Percentiles rank a stretch among this genome's conserved stretches.
Conservation (phyloP, 306 rosid species). For the Cucurbita ficifolia region DNA sequence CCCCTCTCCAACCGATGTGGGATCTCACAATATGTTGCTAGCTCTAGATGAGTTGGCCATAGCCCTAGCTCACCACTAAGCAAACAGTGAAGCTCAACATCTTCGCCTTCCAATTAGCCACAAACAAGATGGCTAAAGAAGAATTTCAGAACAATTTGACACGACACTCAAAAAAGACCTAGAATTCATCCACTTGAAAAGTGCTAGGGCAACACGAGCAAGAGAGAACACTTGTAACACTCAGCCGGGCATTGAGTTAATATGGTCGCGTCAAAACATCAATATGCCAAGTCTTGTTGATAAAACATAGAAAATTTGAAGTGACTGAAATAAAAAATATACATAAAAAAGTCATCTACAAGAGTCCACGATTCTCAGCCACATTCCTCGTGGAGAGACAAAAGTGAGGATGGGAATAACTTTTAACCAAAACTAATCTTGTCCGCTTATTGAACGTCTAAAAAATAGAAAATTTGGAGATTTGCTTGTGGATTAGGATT, state of each 20-base stretch:
- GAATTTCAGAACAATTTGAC: not conserved
- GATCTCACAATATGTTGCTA: not conserved
- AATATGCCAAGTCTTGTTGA: not conserved
- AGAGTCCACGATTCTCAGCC: not conserved
- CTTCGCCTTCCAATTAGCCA: not conserved
- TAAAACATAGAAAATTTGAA: not conserved
- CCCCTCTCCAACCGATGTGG: too few species aligned
- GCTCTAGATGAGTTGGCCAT: not conserved
- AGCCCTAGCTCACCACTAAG: not conserved
- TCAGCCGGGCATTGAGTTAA: not conserved
- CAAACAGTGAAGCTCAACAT: not conserved
- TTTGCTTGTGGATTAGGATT: too few species aligned
- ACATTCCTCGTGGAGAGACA: not conserved
- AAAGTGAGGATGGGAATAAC: not conserved
- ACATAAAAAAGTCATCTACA: too few species aligned
- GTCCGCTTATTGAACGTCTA: too few species aligned
- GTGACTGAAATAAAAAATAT: not conserved
- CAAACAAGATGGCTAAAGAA: not conserved
- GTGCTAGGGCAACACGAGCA: not conserved
- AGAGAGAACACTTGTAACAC: not conserved
- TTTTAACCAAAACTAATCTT: too few species aligned
- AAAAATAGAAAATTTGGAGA: too few species aligned
- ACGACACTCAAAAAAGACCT: not conserved
- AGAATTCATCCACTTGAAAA: too few species aligned
- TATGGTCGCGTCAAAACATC: not conserved